Percentiles rank a stretch among this genome's conserved stretches.
Conservation (phyloP, 192 early-diverging fungal species). For the Thamnidium elegans region DNA sequence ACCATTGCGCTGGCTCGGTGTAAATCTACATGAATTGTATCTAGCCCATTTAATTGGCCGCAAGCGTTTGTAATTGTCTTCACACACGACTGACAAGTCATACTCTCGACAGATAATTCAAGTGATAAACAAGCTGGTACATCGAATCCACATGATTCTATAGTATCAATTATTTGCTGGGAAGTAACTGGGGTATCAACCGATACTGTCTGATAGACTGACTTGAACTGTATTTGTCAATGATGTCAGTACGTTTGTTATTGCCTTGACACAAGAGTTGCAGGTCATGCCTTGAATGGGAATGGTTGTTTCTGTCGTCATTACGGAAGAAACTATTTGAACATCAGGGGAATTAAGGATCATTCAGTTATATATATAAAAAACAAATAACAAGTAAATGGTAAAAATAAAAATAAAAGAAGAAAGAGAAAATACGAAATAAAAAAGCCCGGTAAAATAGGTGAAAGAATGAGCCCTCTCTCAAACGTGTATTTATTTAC, state of each 20-base stretch:
- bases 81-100: conserved; percentile 87
- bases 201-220: conserved; percentile 53
- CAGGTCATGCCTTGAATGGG: conserved; percentile 85
- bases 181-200: conserved; percentile 43
- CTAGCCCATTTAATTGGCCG: conserved; percentile 47
- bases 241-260: conserved; percentile 58
- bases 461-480: too few species aligned
- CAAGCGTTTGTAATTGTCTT: conserved; percentile 63
- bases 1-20: conserved; percentile 43
- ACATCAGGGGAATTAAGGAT: neutral
- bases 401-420: too few species aligned
- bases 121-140: conserved; percentile 27
- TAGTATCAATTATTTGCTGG: conserved; percentile 48
- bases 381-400: too few species aligned
- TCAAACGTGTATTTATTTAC: too few species aligned
- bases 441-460: neutral
- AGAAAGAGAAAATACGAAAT: conserved; percentile 10
- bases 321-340: neutral
- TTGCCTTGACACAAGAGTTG: conserved; percentile 72
- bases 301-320: conserved; percentile 35
- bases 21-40: conserved; percentile 57
- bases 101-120: conserved; percentile 62
- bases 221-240: conserved; percentile 53
- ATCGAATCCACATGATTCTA: conserved; percentile 75
- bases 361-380: too few species aligned